Conservation (phyloP, 345 rosid genomes). For the Brassica napus region DNA sequence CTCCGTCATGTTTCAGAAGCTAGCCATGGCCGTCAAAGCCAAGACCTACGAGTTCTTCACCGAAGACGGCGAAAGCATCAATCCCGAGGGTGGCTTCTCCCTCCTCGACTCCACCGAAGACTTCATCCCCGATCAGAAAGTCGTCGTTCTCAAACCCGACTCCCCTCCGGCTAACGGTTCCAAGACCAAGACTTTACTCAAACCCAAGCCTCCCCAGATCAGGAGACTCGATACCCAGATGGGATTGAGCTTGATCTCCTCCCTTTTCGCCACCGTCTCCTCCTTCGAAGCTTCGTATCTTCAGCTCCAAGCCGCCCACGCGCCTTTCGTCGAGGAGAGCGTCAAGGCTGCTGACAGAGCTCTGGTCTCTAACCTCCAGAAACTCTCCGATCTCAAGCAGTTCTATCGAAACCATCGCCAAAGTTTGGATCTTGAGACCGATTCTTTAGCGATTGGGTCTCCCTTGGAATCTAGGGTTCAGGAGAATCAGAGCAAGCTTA, state of each 20-base stretch:
- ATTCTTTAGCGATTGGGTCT: constrained; percentile 59
- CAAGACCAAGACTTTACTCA: neutral
- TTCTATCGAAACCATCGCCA: constrained; percentile 51
- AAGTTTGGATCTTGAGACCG: constrained; percentile 49
- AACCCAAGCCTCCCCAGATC: constrained; percentile 34
- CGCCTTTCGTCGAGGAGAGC: constrained; percentile 64
- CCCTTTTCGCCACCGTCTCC: constrained; percentile 68
- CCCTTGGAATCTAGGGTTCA: constrained; percentile 84
- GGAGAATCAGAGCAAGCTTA: constrained; percentile 93
- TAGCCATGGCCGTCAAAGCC: constrained; percentile 89
- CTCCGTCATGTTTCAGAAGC: constrained; percentile 89
- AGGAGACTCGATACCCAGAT: constrained; percentile 49
- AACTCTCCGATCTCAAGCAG: constrained; percentile 69
- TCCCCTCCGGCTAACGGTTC: constrained; percentile 9
- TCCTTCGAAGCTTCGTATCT: constrained; percentile 86
- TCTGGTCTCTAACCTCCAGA: constrained; percentile 65
- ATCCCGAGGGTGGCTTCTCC: neutral
- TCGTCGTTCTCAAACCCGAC: constrained; percentile 90
- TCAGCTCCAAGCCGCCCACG: constrained; percentile 80
- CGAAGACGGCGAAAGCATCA: constrained; percentile 49
- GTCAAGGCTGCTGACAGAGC: constrained; percentile 70
- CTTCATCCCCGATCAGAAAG: constrained; percentile 81
- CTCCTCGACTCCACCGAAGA: constrained; percentile 37
- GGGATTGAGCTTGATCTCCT: constrained; percentile 58
- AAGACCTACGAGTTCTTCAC: constrained; percentile 91